Base-by-base conservation (phyloP, 441 rosid species). In the Eutrema salsugineum region DNA sequence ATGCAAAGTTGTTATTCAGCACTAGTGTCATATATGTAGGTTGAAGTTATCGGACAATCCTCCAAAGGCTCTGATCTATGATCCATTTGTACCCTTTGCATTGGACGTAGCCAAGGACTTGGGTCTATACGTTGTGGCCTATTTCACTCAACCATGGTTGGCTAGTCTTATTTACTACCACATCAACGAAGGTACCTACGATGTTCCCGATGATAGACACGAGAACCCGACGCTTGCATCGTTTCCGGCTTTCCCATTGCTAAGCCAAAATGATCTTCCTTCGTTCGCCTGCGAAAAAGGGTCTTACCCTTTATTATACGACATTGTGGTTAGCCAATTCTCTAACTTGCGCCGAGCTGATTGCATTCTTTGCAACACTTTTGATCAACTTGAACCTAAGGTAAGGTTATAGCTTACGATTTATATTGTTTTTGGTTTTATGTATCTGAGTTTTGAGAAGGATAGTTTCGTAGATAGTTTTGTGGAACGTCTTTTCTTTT, bases 331-430 rank as follows among this genome's bases (percentile, higher is more conserved):
- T 11, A 24, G 65, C 22, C 89, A 81, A 59, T 79, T 76, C 70
- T 81, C 77, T 14, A 83, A 82, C 55, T 48, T 84, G 24, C 66
- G 65, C 10, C 79, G 54, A 73, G 86, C 82, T 16, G 79, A 63
- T 59, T 80, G 80, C 78, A 63, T 84, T 56, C 66, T 89, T 6
- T 80, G 81, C 53, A 87, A 86, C 80, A 75, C 87, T 42, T 83
- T 81, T 48, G 61, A 70, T 51, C 79, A 70, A 22, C 80, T 86
- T 72, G 89, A 88, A 77, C 78, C 60, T 11, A 77, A 83, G 83
- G 88, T 88, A 81, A 51, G 24, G 42, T 48, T 54, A 28, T 15
- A 51, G 28, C 36, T 51, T 51, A 24, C 48, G 28, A 35, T 22
- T 65, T 19, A 36, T 1, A 3, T 20, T 3, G 22, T 9, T 33